Base-by-base conservation (phyloP, 2,329 filamentous ascomycete genomes). In the Boeremia exigua region DNA sequence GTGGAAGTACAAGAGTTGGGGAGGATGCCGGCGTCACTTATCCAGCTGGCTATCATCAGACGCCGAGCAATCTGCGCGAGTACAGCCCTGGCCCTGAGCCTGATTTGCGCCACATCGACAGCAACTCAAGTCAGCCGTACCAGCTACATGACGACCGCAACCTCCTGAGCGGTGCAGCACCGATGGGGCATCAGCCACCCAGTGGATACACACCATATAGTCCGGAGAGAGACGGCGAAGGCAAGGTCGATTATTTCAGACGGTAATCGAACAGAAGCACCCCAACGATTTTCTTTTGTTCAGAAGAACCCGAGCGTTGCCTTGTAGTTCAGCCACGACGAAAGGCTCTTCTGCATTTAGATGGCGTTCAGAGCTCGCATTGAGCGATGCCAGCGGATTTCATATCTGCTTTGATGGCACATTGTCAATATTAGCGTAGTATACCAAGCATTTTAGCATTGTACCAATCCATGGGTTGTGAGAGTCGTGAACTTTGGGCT, bases 31-130 rank as follows among this genome's bases (percentile, higher is more conserved):
- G 77, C 15, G 75, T 77, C 17, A 74, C 70, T 1, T 82, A 82
- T 56, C 80, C 80, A 2, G 64, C 72, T 0, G 80, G 80, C 6
- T 82, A 82, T 56, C 80, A 82, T 56, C 71, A 74, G 10, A 80
- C 80, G 11, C 78, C 78, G 2, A 69, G 67, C 5, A 67, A 71
- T 12, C 63, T 79, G 12, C 69, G 79, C 8, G 78, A 79, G 17
- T 74, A 77, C 32, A 79, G 76, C 28, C 78, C 79, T 0, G 73
- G 72, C 28, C 74, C 75, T 1, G 66, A 69, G 10, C 54, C 61
- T 0, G 57, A 56, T 15, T 48, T 71, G 11, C 58, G 64, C n/a
- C 52, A 61, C 1, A 42, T 62, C 15, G 62, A 66, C 10, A 68
- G 64, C 49, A 67, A 64, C n/a, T 44, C 62, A 25, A 65, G 54